These are phyloP conservation scores for Quercus tomentella DNA, from an alignment of 331 rosid species.

Conservation along the genomic window DNA sequence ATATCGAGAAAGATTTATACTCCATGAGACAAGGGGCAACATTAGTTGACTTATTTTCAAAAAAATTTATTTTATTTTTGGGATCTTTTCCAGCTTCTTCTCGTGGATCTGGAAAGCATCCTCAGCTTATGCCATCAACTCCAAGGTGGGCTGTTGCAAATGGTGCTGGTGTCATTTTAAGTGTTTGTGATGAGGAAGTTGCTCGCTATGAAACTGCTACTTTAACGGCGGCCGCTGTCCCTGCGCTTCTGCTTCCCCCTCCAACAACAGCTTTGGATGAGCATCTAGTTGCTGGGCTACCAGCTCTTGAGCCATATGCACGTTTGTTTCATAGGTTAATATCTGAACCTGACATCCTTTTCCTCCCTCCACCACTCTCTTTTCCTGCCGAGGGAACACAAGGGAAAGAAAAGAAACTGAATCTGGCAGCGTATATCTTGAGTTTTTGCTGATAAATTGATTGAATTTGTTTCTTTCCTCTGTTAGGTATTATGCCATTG, in stretches of 20 bases:
- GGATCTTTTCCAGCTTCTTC: constrained; percentile 56
- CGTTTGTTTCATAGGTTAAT: constrained; percentile 90
- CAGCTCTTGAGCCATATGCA: constrained; percentile 99
- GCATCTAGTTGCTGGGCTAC: constrained; percentile 96
- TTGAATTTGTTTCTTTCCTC: not conserved
- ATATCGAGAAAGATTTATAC: not conserved
- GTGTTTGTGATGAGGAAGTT: constrained; percentile 98
- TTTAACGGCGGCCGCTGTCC: constrained; percentile 94
- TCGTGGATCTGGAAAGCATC: constrained; percentile 98
- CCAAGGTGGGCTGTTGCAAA: constrained; percentile 99
- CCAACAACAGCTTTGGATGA: constrained; percentile 98
- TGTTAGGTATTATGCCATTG: constrained; percentile 91
- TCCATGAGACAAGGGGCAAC: not conserved
- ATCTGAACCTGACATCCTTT: constrained; percentile 14
- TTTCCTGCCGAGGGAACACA: not conserved
- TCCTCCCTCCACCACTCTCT: not conserved
- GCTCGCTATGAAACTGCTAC: constrained; percentile 93
- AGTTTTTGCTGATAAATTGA: constrained; percentile 3
- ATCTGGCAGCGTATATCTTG: not conserved
- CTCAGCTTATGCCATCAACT: constrained; percentile 93
- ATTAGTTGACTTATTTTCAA: not conserved
- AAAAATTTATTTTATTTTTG: not conserved
- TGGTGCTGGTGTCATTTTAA: constrained; percentile 98
- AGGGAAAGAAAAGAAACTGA: not conserved
- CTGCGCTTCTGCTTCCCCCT: constrained; percentile 98